Evolutionary conservation across 2,329 filamentous ascomycete species (phyloP), one percentile per base, ranked within the genome.

Genomic region (Moelleriella libera): DNA sequence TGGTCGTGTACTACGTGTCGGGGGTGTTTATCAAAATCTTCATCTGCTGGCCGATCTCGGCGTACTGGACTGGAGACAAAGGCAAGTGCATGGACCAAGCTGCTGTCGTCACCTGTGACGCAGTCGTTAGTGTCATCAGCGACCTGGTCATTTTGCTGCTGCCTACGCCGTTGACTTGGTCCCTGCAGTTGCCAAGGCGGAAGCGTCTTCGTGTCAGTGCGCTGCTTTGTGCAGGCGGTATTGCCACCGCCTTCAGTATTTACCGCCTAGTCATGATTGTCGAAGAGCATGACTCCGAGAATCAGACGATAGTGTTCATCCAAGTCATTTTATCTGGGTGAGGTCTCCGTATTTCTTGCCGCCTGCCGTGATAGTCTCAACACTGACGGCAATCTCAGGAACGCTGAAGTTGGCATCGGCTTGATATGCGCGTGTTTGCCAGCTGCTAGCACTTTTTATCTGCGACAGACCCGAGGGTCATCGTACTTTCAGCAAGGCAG

Each of bases 11-110:
- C 53, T 71, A 70, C 45, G 57, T 64, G 9, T 61, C 64, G 0
- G 65, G 64, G 10, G 51, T 66, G 5, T 63, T 69, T 32, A 57
- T 70, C 39, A 69, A 70, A 47, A 63, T 68, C 39, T 58, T 64
- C 42, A 62, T 65, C 29, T 72, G 68, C 51, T 53, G 55, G 32
- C 69, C 68, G 2, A 65, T 71, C 29, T 47, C 55, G 5, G 63
- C 58, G 2, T 70, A 68, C 47, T 71, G 69, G 68, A 50, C 56
- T 2, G 56, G 59, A 0, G 49, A 53, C 2, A 42, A 51, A 10
- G 52, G 50, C 8, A 59, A 58, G 29, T 68, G 65, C 52, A 49
- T 67, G n/a, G 54, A 68, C 50, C 62, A 67, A 32, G 50, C 50
- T 12, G 56, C 55, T 43, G 55, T 63, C 39, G 58, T 65, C 30